phyloP scores from a whole-genome alignment of 225 moss, liverwort and hornwort species.

The Pseudoscleropodium purum region DNA sequence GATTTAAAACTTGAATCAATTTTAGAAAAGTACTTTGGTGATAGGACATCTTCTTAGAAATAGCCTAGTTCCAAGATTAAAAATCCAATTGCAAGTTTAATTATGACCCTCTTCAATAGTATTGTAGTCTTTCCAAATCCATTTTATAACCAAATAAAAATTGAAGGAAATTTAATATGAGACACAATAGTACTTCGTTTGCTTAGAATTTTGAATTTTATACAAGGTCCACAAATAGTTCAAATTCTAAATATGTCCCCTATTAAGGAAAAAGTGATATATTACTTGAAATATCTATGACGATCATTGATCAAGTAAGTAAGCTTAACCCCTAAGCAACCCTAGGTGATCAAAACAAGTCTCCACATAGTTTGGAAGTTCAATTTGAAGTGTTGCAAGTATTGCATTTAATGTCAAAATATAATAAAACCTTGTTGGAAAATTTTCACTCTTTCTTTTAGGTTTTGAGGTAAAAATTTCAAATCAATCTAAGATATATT shows the following conservation, averaged over 20 bases:
- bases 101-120: neutral
- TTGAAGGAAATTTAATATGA: neutral
- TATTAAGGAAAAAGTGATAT: neutral
- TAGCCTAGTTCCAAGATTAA: neutral
- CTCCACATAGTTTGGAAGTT: neutral
- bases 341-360: neutral
- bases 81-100: neutral
- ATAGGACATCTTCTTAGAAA: neutral
- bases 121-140: neutral
- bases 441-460: fast-evolving
- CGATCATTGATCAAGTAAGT: neutral
- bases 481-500: too few species aligned
- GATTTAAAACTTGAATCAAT: neutral
- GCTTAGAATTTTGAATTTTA: neutral
- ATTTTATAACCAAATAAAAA: neutral
- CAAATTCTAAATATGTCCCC: neutral
- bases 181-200: neutral
- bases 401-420: neutral
- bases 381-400: too few species aligned
- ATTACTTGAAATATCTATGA: neutral
- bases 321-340: neutral
- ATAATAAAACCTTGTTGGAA: neutral
- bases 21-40: too few species aligned
- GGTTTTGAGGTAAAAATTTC: too few species aligned
- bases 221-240: neutral